Evolutionary conservation across 768 basidiomycete species (phyloP).

Genomic region (Suillus sp.): DNA sequence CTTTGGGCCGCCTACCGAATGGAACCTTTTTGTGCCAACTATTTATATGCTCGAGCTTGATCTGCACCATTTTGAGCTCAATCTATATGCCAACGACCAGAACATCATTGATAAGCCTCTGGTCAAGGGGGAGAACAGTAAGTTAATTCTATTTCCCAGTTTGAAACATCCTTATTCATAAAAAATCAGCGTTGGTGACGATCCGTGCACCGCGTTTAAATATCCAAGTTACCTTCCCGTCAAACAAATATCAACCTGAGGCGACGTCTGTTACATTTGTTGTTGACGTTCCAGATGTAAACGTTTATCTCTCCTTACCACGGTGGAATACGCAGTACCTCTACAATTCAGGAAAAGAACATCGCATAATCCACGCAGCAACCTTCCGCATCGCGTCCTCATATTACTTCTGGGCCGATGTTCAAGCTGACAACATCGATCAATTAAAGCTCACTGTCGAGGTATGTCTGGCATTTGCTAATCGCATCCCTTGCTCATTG

Average conservation of each 20-base stretch:
- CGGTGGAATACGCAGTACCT: slow-evolving; percentile 87
- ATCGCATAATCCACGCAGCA: slow-evolving; percentile 62
- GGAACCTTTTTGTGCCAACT: slow-evolving; percentile 82
- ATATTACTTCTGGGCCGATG: slow-evolving; percentile 73
- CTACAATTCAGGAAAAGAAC: slow-evolving; percentile 60
- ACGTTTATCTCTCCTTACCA: slow-evolving; percentile 68
- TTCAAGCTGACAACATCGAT: slow-evolving; percentile 73
- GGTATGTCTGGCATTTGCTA: slow-evolving; percentile 37
- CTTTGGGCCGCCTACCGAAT: slow-evolving; percentile 78
- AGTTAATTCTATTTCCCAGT: slow-evolving; percentile 9
- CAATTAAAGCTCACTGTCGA: slow-evolving; percentile 68
- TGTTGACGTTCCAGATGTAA: slow-evolving; percentile 58
- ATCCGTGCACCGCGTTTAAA: slow-evolving; percentile 60
- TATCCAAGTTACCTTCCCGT: slow-evolving; percentile 58
- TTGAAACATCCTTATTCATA: not conserved
- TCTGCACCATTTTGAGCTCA: slow-evolving; percentile 75
- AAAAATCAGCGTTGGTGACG: slow-evolving; percentile 65
- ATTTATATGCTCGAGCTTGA: slow-evolving; percentile 71
- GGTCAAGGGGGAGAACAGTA: slow-evolving; percentile 83
- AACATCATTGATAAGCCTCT: slow-evolving; percentile 94
- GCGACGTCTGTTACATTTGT: slow-evolving; percentile 66
- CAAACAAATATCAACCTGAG: slow-evolving; percentile 72
- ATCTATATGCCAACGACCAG: slow-evolving; percentile 90
- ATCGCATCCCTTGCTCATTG: not conserved
- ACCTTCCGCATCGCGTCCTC: slow-evolving; percentile 62